Conservation (phyloP, 495 filamentous ascomycete genomes). For the Talaromyces ruber region DNA sequence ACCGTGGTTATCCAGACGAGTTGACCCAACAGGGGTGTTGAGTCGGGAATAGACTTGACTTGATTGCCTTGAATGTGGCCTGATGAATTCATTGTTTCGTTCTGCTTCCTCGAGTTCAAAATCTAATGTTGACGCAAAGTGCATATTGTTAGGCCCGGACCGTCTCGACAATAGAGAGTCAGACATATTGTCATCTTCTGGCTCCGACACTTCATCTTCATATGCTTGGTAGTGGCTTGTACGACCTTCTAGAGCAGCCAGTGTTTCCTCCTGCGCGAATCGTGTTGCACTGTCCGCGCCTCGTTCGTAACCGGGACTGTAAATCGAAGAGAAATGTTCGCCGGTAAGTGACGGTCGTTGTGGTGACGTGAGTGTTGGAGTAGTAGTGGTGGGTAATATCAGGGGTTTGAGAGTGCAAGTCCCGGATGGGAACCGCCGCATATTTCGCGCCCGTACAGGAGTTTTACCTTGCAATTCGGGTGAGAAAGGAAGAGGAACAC, state of each 20-base stretch:
- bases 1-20: neutral
- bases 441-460: slow-evolving; percentile 4
- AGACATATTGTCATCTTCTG: slow-evolving; percentile 1
- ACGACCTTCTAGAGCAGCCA: slow-evolving; percentile 19
- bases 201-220: slow-evolving; percentile 8
- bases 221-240: slow-evolving; percentile 6
- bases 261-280: slow-evolving; percentile 15
- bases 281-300: neutral
- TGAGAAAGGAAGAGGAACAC: slow-evolving; percentile 8
- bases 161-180: neutral
- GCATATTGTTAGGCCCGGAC: neutral
- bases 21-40: neutral
- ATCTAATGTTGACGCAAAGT: neutral
- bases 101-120: slow-evolving; percentile 1
- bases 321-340: neutral
- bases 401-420: slow-evolving; percentile 10
- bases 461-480: slow-evolving; percentile 9
- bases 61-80: neutral
- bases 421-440: slow-evolving; percentile 10
- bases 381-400: slow-evolving; percentile 8
- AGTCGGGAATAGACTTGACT: neutral
- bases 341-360: neutral
- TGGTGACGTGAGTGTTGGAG: slow-evolving; percentile 9
- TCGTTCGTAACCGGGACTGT: neutral
- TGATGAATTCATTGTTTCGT: neutral